Evolutionary conservation across 2,329 filamentous ascomycete genomes (phyloP).

Genomic region (Cytospora mali): DNA sequence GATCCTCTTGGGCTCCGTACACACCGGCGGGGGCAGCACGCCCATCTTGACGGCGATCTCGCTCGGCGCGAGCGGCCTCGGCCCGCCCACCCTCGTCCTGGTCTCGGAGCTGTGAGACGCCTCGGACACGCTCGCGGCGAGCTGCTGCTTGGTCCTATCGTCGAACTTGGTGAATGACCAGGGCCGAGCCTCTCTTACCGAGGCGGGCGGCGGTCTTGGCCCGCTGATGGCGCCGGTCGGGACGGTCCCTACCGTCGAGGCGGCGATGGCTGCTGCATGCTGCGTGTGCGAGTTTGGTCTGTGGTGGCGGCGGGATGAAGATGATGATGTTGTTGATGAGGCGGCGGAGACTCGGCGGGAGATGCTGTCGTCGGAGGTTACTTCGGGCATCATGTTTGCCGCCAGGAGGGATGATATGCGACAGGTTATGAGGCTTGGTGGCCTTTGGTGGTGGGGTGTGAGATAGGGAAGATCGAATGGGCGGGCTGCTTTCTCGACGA

Average conservation of each 20-base stretch:
- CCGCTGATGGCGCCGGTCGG: neutral
- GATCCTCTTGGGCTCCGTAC: conserved; percentile 21
- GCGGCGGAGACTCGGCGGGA: conserved; percentile 22
- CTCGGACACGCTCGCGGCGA: conserved; percentile 21
- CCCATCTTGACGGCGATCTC: conserved; percentile 31
- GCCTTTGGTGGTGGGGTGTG: conserved; percentile 7
- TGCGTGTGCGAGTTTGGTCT: conserved; percentile 25
- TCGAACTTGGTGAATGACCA: conserved; percentile 24
- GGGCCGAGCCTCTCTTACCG: conserved; percentile 10
- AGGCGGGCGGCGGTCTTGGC: conserved; percentile 20
- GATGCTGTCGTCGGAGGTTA: conserved; percentile 27
- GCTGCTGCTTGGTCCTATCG: conserved; percentile 22
- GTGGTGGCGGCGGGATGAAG: neutral
- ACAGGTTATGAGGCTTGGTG: conserved; percentile 24
- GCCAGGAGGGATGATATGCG: conserved; percentile 23
- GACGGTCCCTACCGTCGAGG: conserved; percentile 1
- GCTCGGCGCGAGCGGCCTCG: conserved; percentile 19
- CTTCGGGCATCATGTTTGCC: conserved; percentile 21
- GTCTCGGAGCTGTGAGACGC: conserved; percentile 21
- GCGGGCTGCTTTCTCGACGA: conserved; percentile 31
- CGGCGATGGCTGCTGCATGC: conserved; percentile 27
- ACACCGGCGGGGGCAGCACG: conserved; percentile 23
- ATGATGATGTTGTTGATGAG: neutral
- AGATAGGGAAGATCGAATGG: conserved; percentile 33
- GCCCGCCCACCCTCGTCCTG: conserved; percentile 19